Conservation (phyloP, 345 rosid genomes). For the Populus tremula region DNA sequence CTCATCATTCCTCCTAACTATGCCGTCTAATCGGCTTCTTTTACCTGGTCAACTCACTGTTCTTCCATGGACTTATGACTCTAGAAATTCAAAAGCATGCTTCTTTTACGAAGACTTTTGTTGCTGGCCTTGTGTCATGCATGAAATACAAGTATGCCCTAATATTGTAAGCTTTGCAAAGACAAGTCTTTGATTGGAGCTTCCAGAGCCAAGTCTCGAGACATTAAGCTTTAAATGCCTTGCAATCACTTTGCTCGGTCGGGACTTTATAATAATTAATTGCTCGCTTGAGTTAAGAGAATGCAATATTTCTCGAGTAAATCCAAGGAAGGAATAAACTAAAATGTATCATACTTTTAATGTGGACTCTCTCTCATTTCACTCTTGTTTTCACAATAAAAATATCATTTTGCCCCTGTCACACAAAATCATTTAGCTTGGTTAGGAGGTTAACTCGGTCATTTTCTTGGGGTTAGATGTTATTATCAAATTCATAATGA, state of each 20-base stretch:
- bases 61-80: neutral
- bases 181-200: too few species aligned
- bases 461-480: too few species aligned
- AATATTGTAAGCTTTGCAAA: neutral
- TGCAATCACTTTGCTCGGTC: neutral
- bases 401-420: too few species aligned
- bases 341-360: too few species aligned
- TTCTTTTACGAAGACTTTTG: neutral
- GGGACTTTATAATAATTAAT: neutral
- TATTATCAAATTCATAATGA: too few species aligned
- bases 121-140: too few species aligned
- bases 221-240: neutral
- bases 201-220: neutral
- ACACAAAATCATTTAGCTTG: too few species aligned
- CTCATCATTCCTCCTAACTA: neutral
- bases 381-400: too few species aligned
- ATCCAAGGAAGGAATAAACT: neutral
- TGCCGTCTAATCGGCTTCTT: neutral
- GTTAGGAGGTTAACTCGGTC: too few species aligned
- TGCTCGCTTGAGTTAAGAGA: neutral
- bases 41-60: neutral
- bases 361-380: too few species aligned
- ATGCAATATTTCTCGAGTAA: neutral
- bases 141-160: constrained; percentile 12
- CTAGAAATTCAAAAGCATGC: neutral